A percentile compares a stretch with the other conserved stretches of the same genome.
Conservation (phyloP, 805 yeast genomes). For the Monosporozyma aerobia region DNA sequence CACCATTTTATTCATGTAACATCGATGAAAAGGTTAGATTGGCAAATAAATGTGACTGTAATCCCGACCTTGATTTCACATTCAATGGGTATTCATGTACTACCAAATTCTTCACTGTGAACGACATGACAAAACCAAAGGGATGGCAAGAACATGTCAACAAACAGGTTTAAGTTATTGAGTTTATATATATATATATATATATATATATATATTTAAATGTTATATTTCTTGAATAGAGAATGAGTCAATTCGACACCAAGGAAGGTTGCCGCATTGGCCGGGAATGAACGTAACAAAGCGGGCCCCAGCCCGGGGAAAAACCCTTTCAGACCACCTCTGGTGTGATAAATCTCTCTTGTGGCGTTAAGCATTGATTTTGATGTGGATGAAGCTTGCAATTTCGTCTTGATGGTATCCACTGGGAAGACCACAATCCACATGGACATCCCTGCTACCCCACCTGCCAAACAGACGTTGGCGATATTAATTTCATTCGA, state of each 20-base stretch:
- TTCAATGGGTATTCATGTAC: conserved; percentile 71
- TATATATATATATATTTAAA: conserved; percentile 6
- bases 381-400: conserved; percentile 30
- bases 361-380: conserved; percentile 59
- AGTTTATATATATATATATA: background rate
- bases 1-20: conserved; percentile 75
- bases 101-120: conserved; percentile 47
- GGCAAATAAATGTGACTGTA: conserved; percentile 60
- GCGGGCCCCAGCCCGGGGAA: conserved; percentile 99
- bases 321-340: conserved; percentile 81
- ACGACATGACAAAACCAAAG: conserved; percentile 48
- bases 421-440: conserved; percentile 95
- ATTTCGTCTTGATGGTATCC: conserved; percentile 71
- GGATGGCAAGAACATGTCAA: conserved; percentile 47
- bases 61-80: conserved; percentile 62
- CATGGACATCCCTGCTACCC: conserved; percentile 93
- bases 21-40: conserved; percentile 51
- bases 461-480: conserved; percentile 85
- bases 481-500: conserved; percentile 51
- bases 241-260: conserved; percentile 79
- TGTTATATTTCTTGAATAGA: conserved; percentile 30
- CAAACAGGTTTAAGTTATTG: background rate
- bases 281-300: conserved; percentile 88
- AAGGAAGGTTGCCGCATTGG: conserved; percentile 96
- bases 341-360: conserved; percentile 47